Evolutionary conservation across 208 protist genomes (phyloP), one percentile per base, ranked within the genome.

Genomic region (Leishmania turanica): DNA sequence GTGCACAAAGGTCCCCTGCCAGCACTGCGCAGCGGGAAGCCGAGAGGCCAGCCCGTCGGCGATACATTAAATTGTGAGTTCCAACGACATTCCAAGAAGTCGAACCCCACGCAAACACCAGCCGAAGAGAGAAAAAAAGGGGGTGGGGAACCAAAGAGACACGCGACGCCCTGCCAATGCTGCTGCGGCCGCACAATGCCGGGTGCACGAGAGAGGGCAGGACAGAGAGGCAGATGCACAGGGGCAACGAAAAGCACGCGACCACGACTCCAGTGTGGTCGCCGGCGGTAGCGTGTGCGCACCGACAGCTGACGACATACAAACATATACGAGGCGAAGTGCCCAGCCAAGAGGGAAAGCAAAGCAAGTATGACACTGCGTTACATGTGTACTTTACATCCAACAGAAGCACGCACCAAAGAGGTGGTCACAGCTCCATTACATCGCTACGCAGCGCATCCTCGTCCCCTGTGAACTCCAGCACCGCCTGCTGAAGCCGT

Each of bases 401-500:
- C n/a, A 62, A 40, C 7, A 21, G 31, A 31, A 5, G 9, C 15
- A 37, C 49, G 17, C 31, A 71, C 49, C 31, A 49, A 11, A 11
- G 71, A 3, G 45, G 45, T 74, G n/a, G 34, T 81, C 64, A 86
- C 40, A 82, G 58, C 17, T 47, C 24, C 42, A 72, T 74, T 54
- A 86, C 77, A 51, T 86, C 73, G 24, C 27, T 77, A 66, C 77
- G 31, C 47, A 79, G 56, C 15, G 53, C 65, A 42, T 84, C 73
- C 8, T 78, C 75, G 54, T 87, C 84, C 11, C 74, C 84, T 8
- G 66, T 73, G 77, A 79, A 82, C 9, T 72, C 21, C 53, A 64
- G 47, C 45, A 62, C 80, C 7, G 80, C 58, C 66, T 84, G 65
- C 71, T 84, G 79, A 49, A 87, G 80, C 31, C 76, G 80, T 2